Evolutionary conservation across 1,284 basidiomycete genomes (phyloP).

Genomic region (Ustilago shanxiensis): DNA sequence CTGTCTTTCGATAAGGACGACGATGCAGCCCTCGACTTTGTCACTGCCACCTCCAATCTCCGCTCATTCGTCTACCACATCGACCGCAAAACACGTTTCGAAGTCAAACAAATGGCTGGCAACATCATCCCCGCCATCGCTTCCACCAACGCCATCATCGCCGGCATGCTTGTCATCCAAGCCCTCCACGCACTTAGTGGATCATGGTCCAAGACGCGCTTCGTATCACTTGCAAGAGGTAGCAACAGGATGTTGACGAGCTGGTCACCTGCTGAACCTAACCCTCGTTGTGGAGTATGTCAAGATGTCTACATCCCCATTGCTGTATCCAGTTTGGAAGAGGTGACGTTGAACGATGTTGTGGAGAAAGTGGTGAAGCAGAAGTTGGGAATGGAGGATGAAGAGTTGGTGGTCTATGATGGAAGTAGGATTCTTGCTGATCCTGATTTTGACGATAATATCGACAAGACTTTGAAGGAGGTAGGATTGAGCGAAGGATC

Average conservation of each 20-base stretch:
- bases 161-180: conserved; percentile 92
- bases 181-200: conserved; percentile 80
- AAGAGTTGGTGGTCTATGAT: conserved; percentile 75
- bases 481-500: conserved; percentile 78
- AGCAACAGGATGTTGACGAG: conserved; percentile 43
- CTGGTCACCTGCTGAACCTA: conserved; percentile 39
- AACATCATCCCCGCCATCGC: conserved; percentile 97
- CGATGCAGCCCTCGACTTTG: conserved; percentile 94
- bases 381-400: conserved; percentile 71
- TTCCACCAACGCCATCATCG: conserved; percentile 97
- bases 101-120: conserved; percentile 99
- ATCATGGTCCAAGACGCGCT: conserved; percentile 40
- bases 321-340: conserved; percentile 75
- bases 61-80: conserved; percentile 92
- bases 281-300: conserved; percentile 81
- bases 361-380: conserved; percentile 75
- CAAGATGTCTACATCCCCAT: conserved; percentile 84
- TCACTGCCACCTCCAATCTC: conserved; percentile 92
- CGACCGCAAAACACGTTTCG: conserved; percentile 87
- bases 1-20: conserved; percentile 98
- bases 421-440: conserved; percentile 85
- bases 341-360: conserved; percentile 80
- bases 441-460: conserved; percentile 89
- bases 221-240: conserved; percentile 50
- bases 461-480: conserved; percentile 79